A percentile compares a stretch with the other conserved stretches of the same genome.
Conservation (phyloP, 176 grass and related monocot genomes). For the Poa annua region DNA sequence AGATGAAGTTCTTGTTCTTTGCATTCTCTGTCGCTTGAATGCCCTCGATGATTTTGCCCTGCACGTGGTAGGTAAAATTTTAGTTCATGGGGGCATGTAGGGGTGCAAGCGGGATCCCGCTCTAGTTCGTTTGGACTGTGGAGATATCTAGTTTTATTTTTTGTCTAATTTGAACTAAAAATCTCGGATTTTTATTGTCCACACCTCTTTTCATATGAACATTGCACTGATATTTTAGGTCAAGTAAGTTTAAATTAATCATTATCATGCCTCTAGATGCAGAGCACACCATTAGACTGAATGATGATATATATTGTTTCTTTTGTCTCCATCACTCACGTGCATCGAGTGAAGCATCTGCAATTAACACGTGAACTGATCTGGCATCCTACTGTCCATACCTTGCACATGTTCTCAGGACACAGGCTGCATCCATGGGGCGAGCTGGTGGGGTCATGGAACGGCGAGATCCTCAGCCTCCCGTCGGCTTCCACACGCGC, state of each 20-base stretch:
- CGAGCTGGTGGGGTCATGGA: constrained; percentile 49
- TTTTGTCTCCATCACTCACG: constrained; percentile 22
- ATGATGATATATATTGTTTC: constrained; percentile 21
- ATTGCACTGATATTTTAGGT: constrained; percentile 10
- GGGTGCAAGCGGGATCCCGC: no score
- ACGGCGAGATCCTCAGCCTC: constrained; percentile 71
- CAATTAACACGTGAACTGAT: constrained; percentile 24
- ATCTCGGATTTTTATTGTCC: not conserved
- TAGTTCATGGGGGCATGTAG: constrained; percentile 22
- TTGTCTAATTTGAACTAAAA: no score
- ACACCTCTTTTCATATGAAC: not conserved
- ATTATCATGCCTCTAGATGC: constrained; percentile 6
- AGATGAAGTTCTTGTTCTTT: constrained; percentile 60
- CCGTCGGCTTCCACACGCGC: constrained; percentile 56
- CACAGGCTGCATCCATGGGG: constrained; percentile 77
- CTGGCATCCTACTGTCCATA: constrained; percentile 41
- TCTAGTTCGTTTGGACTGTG: no score
- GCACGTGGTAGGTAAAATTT: constrained; percentile 31
- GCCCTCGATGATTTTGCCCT: constrained; percentile 77
- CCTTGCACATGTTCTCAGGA: constrained; percentile 96
- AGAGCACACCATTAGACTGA: constrained; percentile 8
- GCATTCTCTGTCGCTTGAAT: constrained; percentile 40
- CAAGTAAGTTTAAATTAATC: not conserved
- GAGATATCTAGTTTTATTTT: no score
- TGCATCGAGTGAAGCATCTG: constrained; percentile 16